Percentiles rank a stretch among this genome's conserved stretches.
Evolutionary conservation across 2,329 filamentous ascomycete genomes (phyloP).

Genomic region (Alternaria arbusti): DNA sequence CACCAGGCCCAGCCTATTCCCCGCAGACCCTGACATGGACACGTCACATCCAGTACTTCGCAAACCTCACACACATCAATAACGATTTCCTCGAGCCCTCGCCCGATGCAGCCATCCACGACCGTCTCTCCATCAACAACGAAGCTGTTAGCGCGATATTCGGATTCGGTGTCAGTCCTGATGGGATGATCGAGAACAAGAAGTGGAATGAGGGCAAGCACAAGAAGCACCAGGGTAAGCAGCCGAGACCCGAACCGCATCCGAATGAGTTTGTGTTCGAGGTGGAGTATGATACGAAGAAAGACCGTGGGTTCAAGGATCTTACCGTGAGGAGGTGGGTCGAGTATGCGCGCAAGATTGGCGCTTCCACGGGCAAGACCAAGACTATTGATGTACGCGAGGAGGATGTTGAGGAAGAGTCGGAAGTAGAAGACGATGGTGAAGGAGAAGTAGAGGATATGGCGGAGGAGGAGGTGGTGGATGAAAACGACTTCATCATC

Average conservation of each 20-base stretch:
- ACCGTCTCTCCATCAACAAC: slow-evolving; percentile 11
- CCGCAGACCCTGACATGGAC: slow-evolving; percentile 80
- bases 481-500: slow-evolving; percentile 27
- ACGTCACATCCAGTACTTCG: slow-evolving; percentile 88
- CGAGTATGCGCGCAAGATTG: slow-evolving; percentile 64
- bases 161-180: slow-evolving; percentile 34
- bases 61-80: slow-evolving; percentile 91
- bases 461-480: slow-evolving; percentile 26
- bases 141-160: slow-evolving; percentile 27
- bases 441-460: slow-evolving; percentile 20
- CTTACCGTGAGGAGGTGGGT: slow-evolving; percentile 84
- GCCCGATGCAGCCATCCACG: not conserved
- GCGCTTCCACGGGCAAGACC: no score
- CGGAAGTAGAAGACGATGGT: slow-evolving; percentile 15
- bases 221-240: slow-evolving; percentile 61
- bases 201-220: slow-evolving; percentile 71
- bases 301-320: slow-evolving; percentile 79
- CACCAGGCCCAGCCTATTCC: slow-evolving; percentile 88
- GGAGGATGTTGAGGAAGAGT: slow-evolving; percentile 7
- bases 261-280: slow-evolving; percentile 74
- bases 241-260: slow-evolving; percentile 58
- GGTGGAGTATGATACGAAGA: slow-evolving; percentile 84
- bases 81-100: slow-evolving; percentile 62
- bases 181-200: slow-evolving; percentile 33
- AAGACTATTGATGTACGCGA: not conserved